These are phyloP conservation scores for Pelargonium citronellum DNA, from an alignment of 441 rosid genomes.

Conservation along the genomic window DNA sequence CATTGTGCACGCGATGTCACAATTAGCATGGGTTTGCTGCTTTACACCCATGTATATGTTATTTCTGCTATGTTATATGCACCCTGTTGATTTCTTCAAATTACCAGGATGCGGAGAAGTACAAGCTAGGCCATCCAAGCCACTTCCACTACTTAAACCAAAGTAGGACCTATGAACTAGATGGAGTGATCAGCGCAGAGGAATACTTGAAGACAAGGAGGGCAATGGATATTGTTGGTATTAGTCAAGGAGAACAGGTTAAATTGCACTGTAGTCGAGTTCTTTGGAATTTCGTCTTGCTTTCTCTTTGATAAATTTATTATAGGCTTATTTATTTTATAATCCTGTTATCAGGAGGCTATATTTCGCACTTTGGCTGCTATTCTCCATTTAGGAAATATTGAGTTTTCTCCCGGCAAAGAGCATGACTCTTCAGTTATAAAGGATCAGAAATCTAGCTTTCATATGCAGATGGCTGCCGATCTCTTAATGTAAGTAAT, in stretches of 20 bases:
- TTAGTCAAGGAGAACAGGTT: slow-evolving; percentile 66
- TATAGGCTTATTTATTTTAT: slow-evolving; percentile 15
- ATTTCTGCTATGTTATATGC: not conserved
- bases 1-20: no score
- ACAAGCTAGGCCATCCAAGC: slow-evolving; percentile 57
- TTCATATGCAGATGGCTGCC: slow-evolving; percentile 71
- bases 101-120: slow-evolving; percentile 49
- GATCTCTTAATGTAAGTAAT: slow-evolving; percentile 69
- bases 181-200: slow-evolving; percentile 53
- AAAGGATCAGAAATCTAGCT: slow-evolving; percentile 64
- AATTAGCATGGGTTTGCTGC: not conserved
- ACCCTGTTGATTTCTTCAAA: slow-evolving; percentile 4
- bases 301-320: not conserved
- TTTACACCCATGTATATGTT: not conserved
- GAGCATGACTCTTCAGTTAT: slow-evolving; percentile 75
- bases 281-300: not conserved
- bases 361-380: slow-evolving; percentile 91
- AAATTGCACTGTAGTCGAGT: slow-evolving; percentile 4
- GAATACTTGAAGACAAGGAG: slow-evolving; percentile 69
- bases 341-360: slow-evolving; percentile 49
- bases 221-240: slow-evolving; percentile 87
- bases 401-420: slow-evolving; percentile 68
- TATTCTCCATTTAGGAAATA: slow-evolving; percentile 88
- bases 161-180: slow-evolving; percentile 54
- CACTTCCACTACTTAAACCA: slow-evolving; percentile 78